phyloP scores from a whole-genome alignment of 495 filamentous ascomycete species.

The Penicillium robsamsonii region DNA sequence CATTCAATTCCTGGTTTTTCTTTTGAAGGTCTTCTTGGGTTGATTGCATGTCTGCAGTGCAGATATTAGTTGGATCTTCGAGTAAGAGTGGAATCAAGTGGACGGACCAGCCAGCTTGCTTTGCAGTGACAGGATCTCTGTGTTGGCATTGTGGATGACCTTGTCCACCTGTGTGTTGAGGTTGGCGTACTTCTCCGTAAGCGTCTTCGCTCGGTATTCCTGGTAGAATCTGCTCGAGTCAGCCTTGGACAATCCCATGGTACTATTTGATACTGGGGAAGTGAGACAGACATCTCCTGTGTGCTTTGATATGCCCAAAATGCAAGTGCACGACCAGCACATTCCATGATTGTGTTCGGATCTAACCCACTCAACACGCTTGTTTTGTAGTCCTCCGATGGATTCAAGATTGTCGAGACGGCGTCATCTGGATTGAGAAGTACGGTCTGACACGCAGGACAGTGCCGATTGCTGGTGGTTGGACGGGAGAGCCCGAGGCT shows the following conservation, averaged over 20 bases:
- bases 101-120: constrained; percentile 55
- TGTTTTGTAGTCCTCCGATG: constrained; percentile 91
- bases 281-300: constrained; percentile 72
- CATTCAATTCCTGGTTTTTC: constrained; percentile 73
- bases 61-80: constrained; percentile 6
- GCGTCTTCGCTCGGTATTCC: constrained; percentile 66
- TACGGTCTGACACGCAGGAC: constrained; percentile 77
- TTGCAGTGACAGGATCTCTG: constrained; percentile 68
- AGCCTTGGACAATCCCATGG: constrained; percentile 7
- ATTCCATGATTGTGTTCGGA: constrained; percentile 86
- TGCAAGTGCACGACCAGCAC: constrained; percentile 73
- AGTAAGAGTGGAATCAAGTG: background rate
- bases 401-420: constrained; percentile 71
- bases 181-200: constrained; percentile 70
- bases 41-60: constrained; percentile 56
- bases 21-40: constrained; percentile 65
- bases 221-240: constrained; percentile 67
- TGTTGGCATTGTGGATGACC: constrained; percentile 76
- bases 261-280: background rate
- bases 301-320: constrained; percentile 93
- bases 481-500: constrained; percentile 61
- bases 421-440: constrained; percentile 76
- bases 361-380: constrained; percentile 82
- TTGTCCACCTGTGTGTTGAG: constrained; percentile 76
- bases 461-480: constrained; percentile 55